Base-by-base conservation (phyloP, 2,329 filamentous ascomycete genomes). In the Diaporthe caulivora region DNA sequence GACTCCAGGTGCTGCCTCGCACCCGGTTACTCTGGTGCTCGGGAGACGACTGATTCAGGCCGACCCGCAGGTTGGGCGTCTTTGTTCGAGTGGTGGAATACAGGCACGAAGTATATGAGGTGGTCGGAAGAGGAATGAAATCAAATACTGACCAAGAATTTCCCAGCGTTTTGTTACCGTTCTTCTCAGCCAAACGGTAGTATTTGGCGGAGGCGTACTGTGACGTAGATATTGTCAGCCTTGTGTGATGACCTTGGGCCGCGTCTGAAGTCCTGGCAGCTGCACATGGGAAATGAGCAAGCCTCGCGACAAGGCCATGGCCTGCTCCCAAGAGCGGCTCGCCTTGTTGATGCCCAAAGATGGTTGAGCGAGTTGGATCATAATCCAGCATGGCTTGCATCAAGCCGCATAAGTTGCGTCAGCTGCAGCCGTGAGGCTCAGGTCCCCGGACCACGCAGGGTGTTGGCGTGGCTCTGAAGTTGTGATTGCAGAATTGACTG, bases 141-240 rank as follows among this genome's bases (percentile, higher is more conserved):
- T 74, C 71, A 76, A 72, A 76, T 74, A 90, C 94, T 83, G 92
- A 98, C 96, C 97, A 99, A 79, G 94, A 93, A 86, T 98, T 98
- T 76, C 97, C 97, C 76, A 98, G 87, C 71, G 92, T 95, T 87
- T 97, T 98, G 84, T 92, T 93, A 67, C 96, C 96, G 81, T 92
- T 94, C 80, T 94, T 88, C 85, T 98, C 97, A 49, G 97, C 95
- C 80, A 96, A 89, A 80, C 96, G 94, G 83, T 98, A 95, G 85
- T 98, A 98, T 83, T 93, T 94, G 78, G 97, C 95, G 79, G 97
- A 89, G 78, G 88, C 90, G 85, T 91, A 94, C 94, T 95, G 82
- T 78, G 69, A 69, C 73, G 75, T 34, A 31, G 77, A 77, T 79
- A 78, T 78, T 77, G 83, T 88, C 85, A 91, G 88, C 86, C 83